Conservation (phyloP, 1,284 basidiomycete species). For the Hymenochaete sp. region DNA sequence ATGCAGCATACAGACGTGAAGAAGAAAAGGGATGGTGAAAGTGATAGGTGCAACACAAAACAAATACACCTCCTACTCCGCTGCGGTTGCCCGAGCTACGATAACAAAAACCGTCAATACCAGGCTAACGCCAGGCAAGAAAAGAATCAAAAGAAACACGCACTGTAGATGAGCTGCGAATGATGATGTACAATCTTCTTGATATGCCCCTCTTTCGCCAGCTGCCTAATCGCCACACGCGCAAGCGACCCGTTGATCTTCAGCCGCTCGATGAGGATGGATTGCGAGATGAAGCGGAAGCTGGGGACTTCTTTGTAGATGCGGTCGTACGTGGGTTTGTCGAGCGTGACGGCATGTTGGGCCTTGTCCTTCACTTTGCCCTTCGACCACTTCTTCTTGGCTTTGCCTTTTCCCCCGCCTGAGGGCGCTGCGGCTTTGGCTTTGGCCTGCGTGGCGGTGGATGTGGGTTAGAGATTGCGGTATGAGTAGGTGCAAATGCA, state of each 20-base stretch:
- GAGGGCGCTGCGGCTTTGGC: slow-evolving; percentile 65
- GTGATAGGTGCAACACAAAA: too few relatives aligned
- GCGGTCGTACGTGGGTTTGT: slow-evolving; percentile 88
- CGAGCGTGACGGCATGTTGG: slow-evolving; percentile 87
- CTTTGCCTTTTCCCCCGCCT: slow-evolving; percentile 73
- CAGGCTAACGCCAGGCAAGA: background rate
- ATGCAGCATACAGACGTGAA: too few relatives aligned
- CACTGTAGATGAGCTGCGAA: slow-evolving; percentile 90
- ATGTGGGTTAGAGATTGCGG: background rate
- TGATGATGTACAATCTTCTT: slow-evolving; percentile 97
- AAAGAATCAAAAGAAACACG: slow-evolving; percentile 28
- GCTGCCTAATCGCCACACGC: slow-evolving; percentile 85
- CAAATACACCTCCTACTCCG: background rate
- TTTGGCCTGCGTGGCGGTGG: slow-evolving; percentile 49
- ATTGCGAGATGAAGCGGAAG: slow-evolving; percentile 98
- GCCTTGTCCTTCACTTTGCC: slow-evolving; percentile 99
- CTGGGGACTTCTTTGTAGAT: slow-evolving; percentile 99
- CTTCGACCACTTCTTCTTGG: slow-evolving; percentile 99
- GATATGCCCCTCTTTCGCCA: slow-evolving; percentile 94
- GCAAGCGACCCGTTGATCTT: slow-evolving; percentile 96
- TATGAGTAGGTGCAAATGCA: background rate
- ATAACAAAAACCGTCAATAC: background rate
- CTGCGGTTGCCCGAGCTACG: slow-evolving; percentile 2
- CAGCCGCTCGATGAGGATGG: slow-evolving; percentile 94
- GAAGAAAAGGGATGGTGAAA: too few relatives aligned